Base-by-base conservation (phyloP, 2,329 filamentous ascomycete genomes). In the Hypoxylon sp. region DNA sequence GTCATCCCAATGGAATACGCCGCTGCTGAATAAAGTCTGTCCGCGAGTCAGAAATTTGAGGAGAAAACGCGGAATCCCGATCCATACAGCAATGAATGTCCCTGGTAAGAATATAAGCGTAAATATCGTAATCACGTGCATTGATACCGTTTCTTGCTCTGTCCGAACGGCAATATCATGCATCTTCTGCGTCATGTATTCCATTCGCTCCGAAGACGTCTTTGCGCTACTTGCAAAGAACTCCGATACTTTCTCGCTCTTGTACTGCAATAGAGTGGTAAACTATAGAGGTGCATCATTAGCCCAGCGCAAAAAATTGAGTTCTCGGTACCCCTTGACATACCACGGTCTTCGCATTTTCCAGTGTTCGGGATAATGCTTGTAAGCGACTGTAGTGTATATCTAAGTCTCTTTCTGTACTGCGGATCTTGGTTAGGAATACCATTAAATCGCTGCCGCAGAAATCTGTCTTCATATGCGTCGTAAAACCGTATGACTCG, bases 81-180 rank as follows among this genome's bases (percentile, higher is more conserved):
- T 46, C 68, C 69, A 74, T 75, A 78, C 76, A 32, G 73, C 66
- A 29, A 79, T 64, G 46, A 78, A 78, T 3, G 76, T 78, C 0
- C 72, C 75, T 8, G 77, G 77, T 4, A 79, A 69, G 37, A 78
- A 77, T 1, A 76, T 70, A 13, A 79, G 70, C 6, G 75, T 76
- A 6, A 78, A 69, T 19, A 75, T 67, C 0, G 76, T 79, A 21
- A 79, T 78, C 15, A 76, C 69, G 21, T 77, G 75, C 75, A 79
- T 78, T 1, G 77, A 77, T 5, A 74, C 69, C 0, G 76, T 78
- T 47, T 78, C 72, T 60, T 86, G 82, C 27, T 85, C 83, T 11
- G 82, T 84, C 48, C 86, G 84, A 19, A 82, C 74, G 0, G 86
- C 85, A n/a, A 87, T 86, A 57, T 80, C 81, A 70, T 86, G 83